These are phyloP conservation scores for Mycena albidolilacea DNA, from an alignment of 768 basidiomycete species.

Conservation along the genomic window DNA sequence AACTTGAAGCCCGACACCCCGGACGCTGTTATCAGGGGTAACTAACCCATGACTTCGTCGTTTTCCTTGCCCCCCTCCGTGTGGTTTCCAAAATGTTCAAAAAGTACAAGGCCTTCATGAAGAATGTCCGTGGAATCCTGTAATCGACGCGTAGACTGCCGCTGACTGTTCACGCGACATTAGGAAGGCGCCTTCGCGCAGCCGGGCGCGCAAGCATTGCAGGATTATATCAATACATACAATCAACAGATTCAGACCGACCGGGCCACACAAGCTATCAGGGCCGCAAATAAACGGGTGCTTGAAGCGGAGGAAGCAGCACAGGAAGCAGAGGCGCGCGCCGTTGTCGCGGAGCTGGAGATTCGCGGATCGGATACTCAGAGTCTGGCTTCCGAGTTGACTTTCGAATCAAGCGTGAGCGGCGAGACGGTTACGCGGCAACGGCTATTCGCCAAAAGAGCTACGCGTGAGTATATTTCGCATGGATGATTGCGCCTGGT, in stretches of 20 bases:
- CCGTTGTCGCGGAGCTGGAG: background rate
- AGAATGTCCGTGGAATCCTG: slow-evolving; percentile 24
- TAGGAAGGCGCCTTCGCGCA: slow-evolving; percentile 37
- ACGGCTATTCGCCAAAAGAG: slow-evolving; percentile 16
- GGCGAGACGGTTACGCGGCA: slow-evolving; percentile 10
- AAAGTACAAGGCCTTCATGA: slow-evolving; percentile 37
- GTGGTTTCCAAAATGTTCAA: slow-evolving; percentile 30
- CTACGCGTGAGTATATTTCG: slow-evolving; percentile 24
- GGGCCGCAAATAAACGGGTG: slow-evolving; percentile 18
- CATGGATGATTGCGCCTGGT: background rate
- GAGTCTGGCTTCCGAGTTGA: background rate
- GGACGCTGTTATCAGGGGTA: background rate
- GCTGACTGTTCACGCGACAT: background rate
- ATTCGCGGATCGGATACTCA: background rate
- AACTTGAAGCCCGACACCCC: background rate
- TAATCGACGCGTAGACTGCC: background rate
- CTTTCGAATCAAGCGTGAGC: background rate
- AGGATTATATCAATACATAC: slow-evolving; percentile 26
- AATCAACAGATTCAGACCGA: slow-evolving; percentile 19
- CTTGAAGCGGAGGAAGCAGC: slow-evolving; percentile 8
- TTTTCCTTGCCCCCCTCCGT: background rate
- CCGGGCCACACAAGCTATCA: slow-evolving; percentile 18
- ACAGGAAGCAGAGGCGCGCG: slow-evolving; percentile 24
- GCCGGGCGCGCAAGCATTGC: slow-evolving; percentile 35
- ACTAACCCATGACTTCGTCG: background rate